A percentile compares a stretch with the other conserved stretches of the same genome.
Conservation (phyloP, 2,329 filamentous ascomycete species). For the Cladosporium sp. region DNA sequence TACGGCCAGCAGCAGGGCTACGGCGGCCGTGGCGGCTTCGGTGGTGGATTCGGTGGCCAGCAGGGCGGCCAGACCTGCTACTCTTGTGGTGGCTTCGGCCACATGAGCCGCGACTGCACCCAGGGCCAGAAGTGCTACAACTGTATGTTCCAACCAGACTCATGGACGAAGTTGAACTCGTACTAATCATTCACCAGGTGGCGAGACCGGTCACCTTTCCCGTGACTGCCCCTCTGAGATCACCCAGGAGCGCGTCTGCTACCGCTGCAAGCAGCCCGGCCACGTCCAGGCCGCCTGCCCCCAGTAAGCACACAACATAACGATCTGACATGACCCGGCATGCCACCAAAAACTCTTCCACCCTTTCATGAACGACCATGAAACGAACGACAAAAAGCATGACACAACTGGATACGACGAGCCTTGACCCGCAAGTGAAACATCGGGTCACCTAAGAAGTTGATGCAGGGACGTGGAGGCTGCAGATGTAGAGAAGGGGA, state of each 20-base stretch:
- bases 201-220: constrained; percentile 89
- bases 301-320: constrained; percentile 56
- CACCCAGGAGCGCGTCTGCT: constrained; percentile 91
- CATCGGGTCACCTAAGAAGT: not conserved
- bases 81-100: constrained; percentile 93
- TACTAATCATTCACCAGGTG: constrained; percentile 49
- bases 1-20: constrained; percentile 47
- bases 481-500: constrained; percentile 11
- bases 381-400: constrained; percentile 11
- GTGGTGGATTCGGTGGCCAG: constrained; percentile 48
- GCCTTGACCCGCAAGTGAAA: constrained; percentile 9
- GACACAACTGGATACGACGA: constrained; percentile 10
- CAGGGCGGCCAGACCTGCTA: constrained; percentile 82
- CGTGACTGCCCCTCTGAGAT: constrained; percentile 95
- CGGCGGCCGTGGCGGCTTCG: constrained; percentile 47
- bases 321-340: constrained; percentile 2
- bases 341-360: constrained; percentile 18
- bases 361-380: constrained; percentile 16
- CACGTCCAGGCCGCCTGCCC: constrained; percentile 95
- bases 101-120: constrained; percentile 89
- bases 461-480: constrained; percentile 18
- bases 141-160: constrained; percentile 57
- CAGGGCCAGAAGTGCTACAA: constrained; percentile 99
- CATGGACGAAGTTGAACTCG: not conserved
- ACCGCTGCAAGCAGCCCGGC: constrained; percentile 86